These are phyloP conservation scores for Xenoacremonium recifei DNA, from an alignment of 2,329 filamentous ascomycete genomes.

Conservation along the genomic window DNA sequence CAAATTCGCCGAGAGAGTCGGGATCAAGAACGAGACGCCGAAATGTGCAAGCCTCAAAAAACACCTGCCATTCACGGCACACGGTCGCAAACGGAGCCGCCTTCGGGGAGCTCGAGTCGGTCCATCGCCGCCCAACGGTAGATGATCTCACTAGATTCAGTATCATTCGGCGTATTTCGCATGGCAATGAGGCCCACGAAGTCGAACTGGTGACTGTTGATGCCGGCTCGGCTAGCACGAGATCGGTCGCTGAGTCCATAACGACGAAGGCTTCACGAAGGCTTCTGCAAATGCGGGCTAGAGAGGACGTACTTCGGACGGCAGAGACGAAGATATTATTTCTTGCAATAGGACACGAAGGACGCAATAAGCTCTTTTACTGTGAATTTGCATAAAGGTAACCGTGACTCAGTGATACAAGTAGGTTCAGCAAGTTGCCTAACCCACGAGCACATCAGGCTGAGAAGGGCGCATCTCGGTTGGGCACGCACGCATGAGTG, in stretches of 20 bases:
- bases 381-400: slow-evolving; percentile 1
- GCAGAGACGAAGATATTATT: slow-evolving; percentile 5
- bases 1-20: slow-evolving; percentile 9
- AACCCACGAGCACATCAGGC: neutral
- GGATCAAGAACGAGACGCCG: slow-evolving; percentile 13
- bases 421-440: slow-evolving; percentile 4
- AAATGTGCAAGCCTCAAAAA: slow-evolving; percentile 13
- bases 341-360: slow-evolving; percentile 1
- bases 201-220: slow-evolving; percentile 4
- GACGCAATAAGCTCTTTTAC: slow-evolving; percentile 2
- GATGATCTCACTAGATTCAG: slow-evolving; percentile 6
- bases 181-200: slow-evolving; percentile 10
- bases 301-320: slow-evolving; percentile 3
- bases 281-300: slow-evolving; percentile 1
- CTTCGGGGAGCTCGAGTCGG: slow-evolving; percentile 5
- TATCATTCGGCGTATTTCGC: slow-evolving; percentile 10
- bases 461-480: too few species aligned
- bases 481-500: too few species aligned
- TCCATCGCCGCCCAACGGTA: slow-evolving; percentile 5
- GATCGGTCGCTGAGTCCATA: slow-evolving; percentile 5
- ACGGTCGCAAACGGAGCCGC: slow-evolving; percentile 11
- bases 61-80: slow-evolving; percentile 10
- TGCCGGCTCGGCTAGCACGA: slow-evolving; percentile 5
- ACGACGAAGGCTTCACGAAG: slow-evolving; percentile 5
- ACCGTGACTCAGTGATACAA: slow-evolving; percentile 2